Evolutionary conservation across 306 rosid species (phyloP), one percentile per base, ranked within the genome.

Genomic region (Sphenostylis stenocarpa): DNA sequence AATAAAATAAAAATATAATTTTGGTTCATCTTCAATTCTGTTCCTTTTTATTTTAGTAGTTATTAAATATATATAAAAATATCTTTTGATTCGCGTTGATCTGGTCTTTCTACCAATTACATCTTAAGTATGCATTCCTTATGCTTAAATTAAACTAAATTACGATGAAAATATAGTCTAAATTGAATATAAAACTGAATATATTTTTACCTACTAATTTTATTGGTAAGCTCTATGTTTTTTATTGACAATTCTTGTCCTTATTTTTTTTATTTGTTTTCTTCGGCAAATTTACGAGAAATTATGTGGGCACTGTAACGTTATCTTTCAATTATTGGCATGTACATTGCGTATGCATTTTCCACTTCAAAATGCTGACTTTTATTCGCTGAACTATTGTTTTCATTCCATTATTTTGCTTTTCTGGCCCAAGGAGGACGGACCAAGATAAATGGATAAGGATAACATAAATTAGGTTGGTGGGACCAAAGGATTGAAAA

Each of bases 321-420:
- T 39, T 39, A 34, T 20, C 20, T 31, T 66, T 67, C 77, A 72
- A 77, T 77, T 44, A 81, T 52, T 57, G 31, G 48, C 31, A 34
- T 34, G 63, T 45, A 34, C 6, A 19, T 75, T 45, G 53, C 8
- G 28, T 52, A 1, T 55, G 41, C 16, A 38, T 4, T 21, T 53
- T 71, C 73, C 73, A 72, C 73, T 72, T 67, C 73, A 67, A 66
- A 60, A 67, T 77, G 67, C 56, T 67, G 80, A 73, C 85, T 72
- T 58, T 52, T 29, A 33, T 41, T 24, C 3, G 21, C 36, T 17
- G 4, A 7, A 56, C 23, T n/a, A 53, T 76, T 67, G 64, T 43
- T 84, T 70, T 76, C 77, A 26, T 48, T 28, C 15, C 3, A 33
- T 12, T 65, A 56, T 21, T 69, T 66, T 58, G 33, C 62, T 51